Percentiles rank a stretch among this genome's conserved stretches.
Evolutionary conservation across 306 rosid genomes (phyloP).

Genomic region (Cucumis cinereus): DNA sequence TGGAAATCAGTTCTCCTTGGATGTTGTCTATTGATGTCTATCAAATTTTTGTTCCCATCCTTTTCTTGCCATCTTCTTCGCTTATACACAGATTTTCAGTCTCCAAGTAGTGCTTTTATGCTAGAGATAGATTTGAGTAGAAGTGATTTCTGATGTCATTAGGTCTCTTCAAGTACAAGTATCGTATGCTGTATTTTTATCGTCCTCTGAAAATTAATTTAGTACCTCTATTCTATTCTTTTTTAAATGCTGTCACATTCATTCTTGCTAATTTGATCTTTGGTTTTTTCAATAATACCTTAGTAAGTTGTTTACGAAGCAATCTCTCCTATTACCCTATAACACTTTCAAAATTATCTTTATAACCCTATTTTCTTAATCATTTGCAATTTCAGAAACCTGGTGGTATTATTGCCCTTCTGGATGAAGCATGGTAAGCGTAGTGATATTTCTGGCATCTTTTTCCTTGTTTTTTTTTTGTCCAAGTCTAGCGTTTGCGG

Average conservation of each 20-base stretch:
- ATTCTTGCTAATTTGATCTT: background rate
- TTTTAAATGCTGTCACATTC: background rate
- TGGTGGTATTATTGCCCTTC: conserved; percentile 96
- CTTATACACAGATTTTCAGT: background rate
- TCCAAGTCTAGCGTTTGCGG: background rate
- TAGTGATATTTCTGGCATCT: background rate
- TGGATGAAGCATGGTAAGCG: conserved; percentile 96
- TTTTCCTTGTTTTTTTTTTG: background rate
- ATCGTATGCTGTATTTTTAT: background rate
- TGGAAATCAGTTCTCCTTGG: background rate
- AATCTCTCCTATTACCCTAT: background rate
- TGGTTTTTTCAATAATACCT: background rate
- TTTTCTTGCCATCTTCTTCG: background rate
- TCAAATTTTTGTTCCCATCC: background rate
- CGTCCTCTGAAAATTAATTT: background rate
- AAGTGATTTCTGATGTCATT: background rate
- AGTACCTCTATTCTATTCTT: background rate
- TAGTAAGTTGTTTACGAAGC: background rate
- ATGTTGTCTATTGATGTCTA: background rate
- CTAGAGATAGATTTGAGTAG: background rate
- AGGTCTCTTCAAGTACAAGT: background rate
- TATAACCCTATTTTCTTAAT: conserved; percentile 1
- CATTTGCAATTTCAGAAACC: conserved; percentile 68
- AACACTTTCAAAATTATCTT: background rate
- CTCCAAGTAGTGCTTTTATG: background rate